Base-by-base conservation (phyloP, 192 early-diverging fungal genomes). In the Backusella westeae region DNA sequence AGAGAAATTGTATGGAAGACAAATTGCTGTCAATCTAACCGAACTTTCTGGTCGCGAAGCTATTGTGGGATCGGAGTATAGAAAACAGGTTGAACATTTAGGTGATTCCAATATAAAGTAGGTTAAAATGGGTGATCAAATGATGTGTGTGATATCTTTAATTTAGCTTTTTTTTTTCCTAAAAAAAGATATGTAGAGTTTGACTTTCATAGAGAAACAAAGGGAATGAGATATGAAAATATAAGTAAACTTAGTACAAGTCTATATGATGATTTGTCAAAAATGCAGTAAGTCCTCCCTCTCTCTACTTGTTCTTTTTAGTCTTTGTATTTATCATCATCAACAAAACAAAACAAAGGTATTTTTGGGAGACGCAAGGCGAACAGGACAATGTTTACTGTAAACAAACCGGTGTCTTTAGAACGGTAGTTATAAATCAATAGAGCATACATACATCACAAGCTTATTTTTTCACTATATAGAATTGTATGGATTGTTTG, bases 401-500 rank as follows among this genome's bases (percentile, higher is more conserved):
- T 38, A 71, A 77, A 74, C 78, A 70, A 65, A 52, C 19, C n/a
- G 82, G 86, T 46, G 75, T 82, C 5, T 87, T 87, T 76, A 77
- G 84, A 75, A 87, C 86, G 67, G 85, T 86, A 75, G 9, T 39
- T 80, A 38, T 34, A 32, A 36, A 32, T 49, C 42, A 8, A 66
- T 39, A 35, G 5, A 17, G 44, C n/a, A 75, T 39, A 63, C 42
- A 19, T 35, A 49, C 14, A 36, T 6, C 53, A 39, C n/a, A 49
- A 32, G 67, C 32, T 8, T 17, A 36, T 65, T 7, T 44, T 44
- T 44, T 44, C 65, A 23, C 49, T 4, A 41, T 39, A 32, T 69
- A 83, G 69, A 99, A 99, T 79, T 99, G 97, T 83, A 97, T 99
- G 92, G 98, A 99, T 87, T 99, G 98, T 81, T 85, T 99, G 34